Evolutionary conservation across 2,329 filamentous ascomycete genomes (phyloP).

Genomic region (Aureobasidium leucospermi): DNA sequence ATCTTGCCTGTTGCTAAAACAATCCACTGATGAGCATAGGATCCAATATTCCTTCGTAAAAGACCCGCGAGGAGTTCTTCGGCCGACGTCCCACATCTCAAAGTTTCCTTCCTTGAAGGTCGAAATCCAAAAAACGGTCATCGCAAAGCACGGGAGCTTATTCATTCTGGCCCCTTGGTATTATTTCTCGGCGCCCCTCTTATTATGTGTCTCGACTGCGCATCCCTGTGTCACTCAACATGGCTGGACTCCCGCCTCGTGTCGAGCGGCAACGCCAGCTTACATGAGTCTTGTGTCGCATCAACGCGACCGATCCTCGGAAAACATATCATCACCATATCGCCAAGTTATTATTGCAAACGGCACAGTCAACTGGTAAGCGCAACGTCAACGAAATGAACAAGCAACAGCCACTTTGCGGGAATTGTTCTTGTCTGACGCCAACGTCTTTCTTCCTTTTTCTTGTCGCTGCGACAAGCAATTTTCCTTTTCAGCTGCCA

Average conservation of each 20-base stretch:
- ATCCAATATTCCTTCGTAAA: background rate
- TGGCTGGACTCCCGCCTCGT: background rate
- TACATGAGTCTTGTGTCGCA: background rate
- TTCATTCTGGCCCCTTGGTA: background rate
- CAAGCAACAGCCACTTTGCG: background rate
- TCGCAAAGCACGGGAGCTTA: background rate
- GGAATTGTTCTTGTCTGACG: background rate
- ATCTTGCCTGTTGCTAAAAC: background rate
- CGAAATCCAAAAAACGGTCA: background rate
- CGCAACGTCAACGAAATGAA: background rate
- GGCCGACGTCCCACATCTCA: background rate
- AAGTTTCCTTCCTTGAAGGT: background rate
- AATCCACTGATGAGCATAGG: background rate
- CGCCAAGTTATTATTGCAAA: background rate
- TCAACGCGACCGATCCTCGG: background rate
- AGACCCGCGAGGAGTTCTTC: background rate
- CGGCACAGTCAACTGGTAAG: background rate
- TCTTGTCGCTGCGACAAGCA: background rate
- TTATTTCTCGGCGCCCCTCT: background rate
- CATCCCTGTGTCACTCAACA: background rate
- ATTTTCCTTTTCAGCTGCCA: slow-evolving; percentile 8
- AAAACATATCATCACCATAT: background rate
- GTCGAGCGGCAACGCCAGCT: background rate
- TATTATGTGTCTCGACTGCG: background rate
- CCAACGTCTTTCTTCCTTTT: background rate